These are phyloP conservation scores for Carex pumila DNA, from an alignment of 176 grass and related monocot species.

Conservation along the genomic window DNA sequence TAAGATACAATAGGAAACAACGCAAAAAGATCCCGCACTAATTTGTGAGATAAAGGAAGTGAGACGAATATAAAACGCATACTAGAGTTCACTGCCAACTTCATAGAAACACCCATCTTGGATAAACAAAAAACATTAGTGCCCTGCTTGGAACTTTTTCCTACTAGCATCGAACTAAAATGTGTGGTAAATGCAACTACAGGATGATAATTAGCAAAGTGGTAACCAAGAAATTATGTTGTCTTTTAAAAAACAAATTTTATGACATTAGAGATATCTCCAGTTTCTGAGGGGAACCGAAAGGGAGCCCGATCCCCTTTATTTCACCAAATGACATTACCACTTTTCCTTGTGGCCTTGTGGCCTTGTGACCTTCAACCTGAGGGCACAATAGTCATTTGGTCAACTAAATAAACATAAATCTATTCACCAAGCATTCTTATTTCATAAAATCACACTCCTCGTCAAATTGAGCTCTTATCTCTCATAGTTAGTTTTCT, in stretches of 20 bases:
- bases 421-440: background rate
- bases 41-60: background rate
- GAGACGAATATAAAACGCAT: background rate
- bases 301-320: background rate
- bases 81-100: too few species aligned
- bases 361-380: background rate
- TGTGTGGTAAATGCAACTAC: background rate
- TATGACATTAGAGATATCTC: background rate
- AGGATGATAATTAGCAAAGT: background rate
- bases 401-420: background rate
- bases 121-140: background rate
- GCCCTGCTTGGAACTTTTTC: background rate
- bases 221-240: background rate
- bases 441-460: background rate
- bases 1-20: background rate
- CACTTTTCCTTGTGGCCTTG: background rate
- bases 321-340: background rate
- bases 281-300: background rate
- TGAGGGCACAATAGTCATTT: background rate
- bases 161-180: background rate
- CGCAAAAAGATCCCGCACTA: background rate
- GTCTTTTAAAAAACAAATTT: background rate
- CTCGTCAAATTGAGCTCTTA: background rate
- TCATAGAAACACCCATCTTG: background rate
- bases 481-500: background rate